Evolutionary conservation across 2,329 filamentous ascomycete genomes (phyloP).

Genomic region (Aureobasidium pullulans): DNA sequence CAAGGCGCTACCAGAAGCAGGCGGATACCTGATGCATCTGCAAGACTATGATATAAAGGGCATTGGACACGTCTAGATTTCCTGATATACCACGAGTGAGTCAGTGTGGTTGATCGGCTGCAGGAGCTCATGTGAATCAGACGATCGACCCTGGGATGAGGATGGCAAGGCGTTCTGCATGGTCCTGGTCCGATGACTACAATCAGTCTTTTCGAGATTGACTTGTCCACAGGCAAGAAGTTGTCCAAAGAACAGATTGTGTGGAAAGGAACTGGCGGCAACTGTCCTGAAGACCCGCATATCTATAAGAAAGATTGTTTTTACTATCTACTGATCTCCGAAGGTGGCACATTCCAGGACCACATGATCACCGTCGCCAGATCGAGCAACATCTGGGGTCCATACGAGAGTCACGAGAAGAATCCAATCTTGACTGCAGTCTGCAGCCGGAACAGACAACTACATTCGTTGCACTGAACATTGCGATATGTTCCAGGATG

Average conservation of each 20-base stretch:
- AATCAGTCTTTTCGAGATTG: conserved; percentile 25
- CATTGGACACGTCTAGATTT: background rate
- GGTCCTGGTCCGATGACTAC: conserved; percentile 20
- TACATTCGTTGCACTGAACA: background rate
- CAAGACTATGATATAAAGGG: too few relatives aligned
- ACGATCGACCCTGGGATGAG: conserved; percentile 43
- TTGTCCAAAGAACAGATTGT: conserved; percentile 18
- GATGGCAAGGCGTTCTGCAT: conserved; percentile 44
- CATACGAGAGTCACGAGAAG: conserved; percentile 20
- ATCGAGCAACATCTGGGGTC: conserved; percentile 25
- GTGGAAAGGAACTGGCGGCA: conserved; percentile 32
- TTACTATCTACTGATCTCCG: conserved; percentile 31
- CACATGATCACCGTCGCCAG: conserved; percentile 35
- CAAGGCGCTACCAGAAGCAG: background rate
- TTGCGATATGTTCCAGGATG: conserved; percentile 40
- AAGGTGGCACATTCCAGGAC: conserved; percentile 34
- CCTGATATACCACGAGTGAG: background rate
- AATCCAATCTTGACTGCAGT: conserved; percentile 24
- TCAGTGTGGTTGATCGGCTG: background rate
- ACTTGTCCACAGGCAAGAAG: conserved; percentile 27
- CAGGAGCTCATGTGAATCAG: background rate
- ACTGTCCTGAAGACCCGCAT: conserved; percentile 31
- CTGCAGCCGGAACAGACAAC: conserved; percentile 15
- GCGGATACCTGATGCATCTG: too few relatives aligned
- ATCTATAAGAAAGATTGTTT: conserved; percentile 31